Evolutionary conservation across 2,329 filamentous ascomycete species (phyloP), one percentile per base, ranked within the genome.

Genomic region (Paracoccidioides lutzii): DNA sequence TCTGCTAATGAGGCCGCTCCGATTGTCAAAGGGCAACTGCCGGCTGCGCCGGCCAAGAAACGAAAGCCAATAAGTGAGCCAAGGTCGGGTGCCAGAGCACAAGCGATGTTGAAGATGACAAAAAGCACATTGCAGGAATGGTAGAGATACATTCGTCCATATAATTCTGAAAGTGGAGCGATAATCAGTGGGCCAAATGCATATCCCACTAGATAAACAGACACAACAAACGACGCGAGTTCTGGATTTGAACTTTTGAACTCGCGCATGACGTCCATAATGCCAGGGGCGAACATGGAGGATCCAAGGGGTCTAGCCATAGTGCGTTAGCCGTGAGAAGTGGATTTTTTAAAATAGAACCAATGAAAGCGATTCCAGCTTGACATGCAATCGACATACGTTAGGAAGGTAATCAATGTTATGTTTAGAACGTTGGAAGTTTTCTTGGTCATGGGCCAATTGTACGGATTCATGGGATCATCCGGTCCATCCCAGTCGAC

Each of bases 1-100:
- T 87, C 84, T 38, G 81, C 78, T 38, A 87, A 81, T 3, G 80
- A 79, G 33, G 82, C 82, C 45, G 80, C 81, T 10, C 83, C 83
- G 61, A 83, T 82, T 0, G 82, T 83, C 7, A 85, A 66, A 0
- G 81, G 78, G n/a, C 75, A 76, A 4, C 78, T 77, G 40, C 82
- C 83, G 53, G 82, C 81, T 14, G 78, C 66, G 28, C 83, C 84
- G 9, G 77, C 75, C 3, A 84, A 60, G 60, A 84, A 78, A 2
- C 82, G 77, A 61, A 83, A 84, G 2, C 75, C 73, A 41, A 83
- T 76, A 51, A 85, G 73, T 33, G 76, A 67, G 32, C 64, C 65
- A 51, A 84, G 71, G 5, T 66, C 71, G 0, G 77, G 77, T 0
- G 80, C 74, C 4, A 84, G 69, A 2, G 80, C 84, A 56, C 81